A percentile compares a stretch with the other conserved stretches of the same genome.
Evolutionary conservation across 257 asterid genomes (phyloP).

Genomic region (Buddleja alternifolia): DNA sequence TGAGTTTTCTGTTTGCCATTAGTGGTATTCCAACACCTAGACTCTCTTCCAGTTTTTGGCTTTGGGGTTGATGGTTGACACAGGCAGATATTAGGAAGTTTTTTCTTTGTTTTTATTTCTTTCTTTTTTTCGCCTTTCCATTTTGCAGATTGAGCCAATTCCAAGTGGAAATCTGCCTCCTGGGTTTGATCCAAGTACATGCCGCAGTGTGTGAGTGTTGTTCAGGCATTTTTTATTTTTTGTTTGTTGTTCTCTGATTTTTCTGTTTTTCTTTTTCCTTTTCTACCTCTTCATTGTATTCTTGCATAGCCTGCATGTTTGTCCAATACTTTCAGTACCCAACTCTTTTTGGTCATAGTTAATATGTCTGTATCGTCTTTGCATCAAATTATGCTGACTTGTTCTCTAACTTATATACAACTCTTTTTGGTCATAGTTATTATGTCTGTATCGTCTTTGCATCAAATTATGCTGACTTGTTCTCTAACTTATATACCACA

Average conservation of each 20-base stretch:
- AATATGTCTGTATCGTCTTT: slow-evolving; percentile 11
- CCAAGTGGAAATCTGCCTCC: slow-evolving; percentile 99
- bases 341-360: not conserved
- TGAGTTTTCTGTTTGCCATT: not conserved
- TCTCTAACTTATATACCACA: not conserved
- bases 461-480: slow-evolving; percentile 18
- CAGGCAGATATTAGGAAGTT: slow-evolving; percentile 33
- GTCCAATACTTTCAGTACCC: not conserved
- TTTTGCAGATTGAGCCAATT: slow-evolving; percentile 97
- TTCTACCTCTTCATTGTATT: slow-evolving; percentile 16
- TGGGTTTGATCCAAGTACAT: slow-evolving; percentile 97
- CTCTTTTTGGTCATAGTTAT: not conserved
- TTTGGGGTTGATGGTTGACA: slow-evolving; percentile 33
- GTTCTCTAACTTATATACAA: not conserved
- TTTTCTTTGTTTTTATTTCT: slow-evolving; percentile 45
- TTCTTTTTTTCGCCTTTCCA: slow-evolving; percentile 36
- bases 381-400: slow-evolving; percentile 14
- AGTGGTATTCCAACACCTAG: slow-evolving; percentile 1
- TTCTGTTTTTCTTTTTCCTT: slow-evolving; percentile 15
- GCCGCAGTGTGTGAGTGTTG: slow-evolving; percentile 99
- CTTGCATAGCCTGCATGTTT: slow-evolving; percentile 21
- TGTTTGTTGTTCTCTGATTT: not conserved
- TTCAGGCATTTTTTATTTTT: slow-evolving; percentile 26
- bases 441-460: slow-evolving; percentile 16
- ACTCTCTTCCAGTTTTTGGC: slow-evolving; percentile 12